A percentile compares a stretch with the other conserved stretches of the same genome.
phyloP scores from a whole-genome alignment of 345 rosid species.

The Citrus hindsii region DNA sequence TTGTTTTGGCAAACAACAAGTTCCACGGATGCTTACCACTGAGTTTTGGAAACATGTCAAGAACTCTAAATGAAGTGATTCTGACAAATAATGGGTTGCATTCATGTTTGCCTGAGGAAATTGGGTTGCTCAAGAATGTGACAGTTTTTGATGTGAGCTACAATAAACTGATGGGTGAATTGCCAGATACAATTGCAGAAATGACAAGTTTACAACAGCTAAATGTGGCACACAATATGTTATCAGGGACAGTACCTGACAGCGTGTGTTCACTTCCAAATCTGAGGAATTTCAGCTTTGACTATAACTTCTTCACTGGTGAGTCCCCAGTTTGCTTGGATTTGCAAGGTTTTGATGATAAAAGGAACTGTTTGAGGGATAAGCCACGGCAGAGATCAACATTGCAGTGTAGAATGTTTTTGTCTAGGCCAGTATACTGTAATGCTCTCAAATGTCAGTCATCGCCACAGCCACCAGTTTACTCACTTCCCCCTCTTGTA shows the following conservation, averaged over 20 bases:
- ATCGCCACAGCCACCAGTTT: conserved; percentile 2
- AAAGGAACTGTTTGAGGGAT: conserved; percentile 54
- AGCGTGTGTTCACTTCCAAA: conserved; percentile 47
- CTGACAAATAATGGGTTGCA: conserved; percentile 55
- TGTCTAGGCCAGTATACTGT: conserved; percentile 52
- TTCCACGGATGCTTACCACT: conserved; percentile 71
- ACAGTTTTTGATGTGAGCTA: conserved; percentile 65
- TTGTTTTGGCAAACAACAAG: conserved; percentile 60
- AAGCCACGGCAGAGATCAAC: conserved; percentile 49
- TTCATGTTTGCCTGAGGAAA: conserved; percentile 59
- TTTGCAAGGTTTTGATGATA: conserved; percentile 30
- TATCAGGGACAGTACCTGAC: conserved; percentile 58
- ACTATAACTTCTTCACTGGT: conserved; percentile 52
- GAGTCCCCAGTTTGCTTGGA: conserved; percentile 44
- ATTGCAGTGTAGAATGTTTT: conserved; percentile 51
- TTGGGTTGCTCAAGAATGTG: conserved; percentile 50
- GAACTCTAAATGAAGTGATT: conserved; percentile 58
- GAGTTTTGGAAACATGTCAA: conserved; percentile 64
- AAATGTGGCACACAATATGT: conserved; percentile 54
- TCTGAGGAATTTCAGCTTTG: conserved; percentile 52
- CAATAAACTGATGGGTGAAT: conserved; percentile 53
- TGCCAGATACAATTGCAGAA: conserved; percentile 47
- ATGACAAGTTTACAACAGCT: conserved; percentile 56
- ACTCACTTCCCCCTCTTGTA: neutral
- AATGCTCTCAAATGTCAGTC: conserved; percentile 39